Conservation (phyloP, 768 basidiomycete genomes). For the Rhodotorula sphaerocarpa region DNA sequence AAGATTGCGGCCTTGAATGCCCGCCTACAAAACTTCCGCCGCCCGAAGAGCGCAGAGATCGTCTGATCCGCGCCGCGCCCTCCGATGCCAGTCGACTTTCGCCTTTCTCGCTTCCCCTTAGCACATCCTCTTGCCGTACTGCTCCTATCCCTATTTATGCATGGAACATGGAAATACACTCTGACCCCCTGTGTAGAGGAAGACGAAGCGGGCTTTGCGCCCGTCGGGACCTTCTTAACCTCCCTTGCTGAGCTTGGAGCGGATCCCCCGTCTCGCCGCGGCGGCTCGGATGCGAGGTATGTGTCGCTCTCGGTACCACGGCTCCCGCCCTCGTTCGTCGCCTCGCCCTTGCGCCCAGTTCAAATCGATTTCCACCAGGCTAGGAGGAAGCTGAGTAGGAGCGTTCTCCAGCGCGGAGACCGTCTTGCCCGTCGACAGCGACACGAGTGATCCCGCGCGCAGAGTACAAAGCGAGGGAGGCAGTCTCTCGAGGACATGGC, state of each 20-base stretch:
- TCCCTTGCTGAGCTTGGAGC: neutral
- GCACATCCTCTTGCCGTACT: too few relatives aligned
- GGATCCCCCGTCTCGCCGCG: neutral
- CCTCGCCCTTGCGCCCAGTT: neutral
- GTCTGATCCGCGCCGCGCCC: neutral
- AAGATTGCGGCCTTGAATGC: too few relatives aligned
- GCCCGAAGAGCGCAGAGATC: neutral
- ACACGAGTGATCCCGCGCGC: conserved; percentile 4
- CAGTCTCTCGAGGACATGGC: neutral
- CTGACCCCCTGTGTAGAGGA: too few relatives aligned
- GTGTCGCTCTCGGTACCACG: conserved; percentile 10
- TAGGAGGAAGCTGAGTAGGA: neutral
- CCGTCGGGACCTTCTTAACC: too few relatives aligned
- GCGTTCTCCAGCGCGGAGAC: conserved; percentile 6
- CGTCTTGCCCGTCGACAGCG: conserved; percentile 13
- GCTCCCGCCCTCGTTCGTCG: neutral
- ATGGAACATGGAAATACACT: too few relatives aligned
- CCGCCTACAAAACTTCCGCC: neutral
- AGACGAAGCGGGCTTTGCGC: too few relatives aligned
- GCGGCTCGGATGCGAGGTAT: conserved; percentile 2
- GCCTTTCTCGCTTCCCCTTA: too few relatives aligned
- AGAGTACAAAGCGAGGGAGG: neutral
- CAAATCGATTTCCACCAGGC: conserved; percentile 1
- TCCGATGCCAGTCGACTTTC: too few relatives aligned
- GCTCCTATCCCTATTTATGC: too few relatives aligned